phyloP scores from a whole-genome alignment of 2,329 filamentous ascomycete species.

The Phyllosticta capitalensis region DNA sequence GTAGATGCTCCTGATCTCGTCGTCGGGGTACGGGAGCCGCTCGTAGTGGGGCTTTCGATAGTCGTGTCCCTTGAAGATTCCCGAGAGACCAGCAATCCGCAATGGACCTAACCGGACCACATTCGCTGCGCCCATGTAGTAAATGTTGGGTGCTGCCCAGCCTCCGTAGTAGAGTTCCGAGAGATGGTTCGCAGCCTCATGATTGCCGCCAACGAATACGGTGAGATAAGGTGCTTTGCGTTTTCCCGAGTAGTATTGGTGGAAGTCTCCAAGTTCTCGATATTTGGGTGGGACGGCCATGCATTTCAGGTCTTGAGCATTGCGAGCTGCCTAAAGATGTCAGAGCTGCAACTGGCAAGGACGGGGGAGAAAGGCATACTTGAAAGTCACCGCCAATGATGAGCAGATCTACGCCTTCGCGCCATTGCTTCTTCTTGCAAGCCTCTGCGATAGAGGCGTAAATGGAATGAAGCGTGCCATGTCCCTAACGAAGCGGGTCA shows the following conservation, averaged over 20 bases:
- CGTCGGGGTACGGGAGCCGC: slow-evolving; percentile 69
- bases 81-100: slow-evolving; percentile 80
- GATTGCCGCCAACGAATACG: slow-evolving; percentile 87
- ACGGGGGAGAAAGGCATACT: slow-evolving; percentile 33
- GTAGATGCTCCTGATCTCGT: slow-evolving; percentile 75
- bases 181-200: slow-evolving; percentile 83
- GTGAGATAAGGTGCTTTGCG: slow-evolving; percentile 77
- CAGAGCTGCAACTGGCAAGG: slow-evolving; percentile 13
- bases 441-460: slow-evolving; percentile 68
- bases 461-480: slow-evolving; percentile 85
- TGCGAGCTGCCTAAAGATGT: slow-evolving; percentile 62
- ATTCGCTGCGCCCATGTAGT: slow-evolving; percentile 91
- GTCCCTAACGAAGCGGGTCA: slow-evolving; percentile 49
- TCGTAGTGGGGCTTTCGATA: slow-evolving; percentile 79
- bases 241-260: slow-evolving; percentile 79
- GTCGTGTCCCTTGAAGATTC: slow-evolving; percentile 90
- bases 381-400: slow-evolving; percentile 97
- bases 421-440: slow-evolving; percentile 63
- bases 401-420: slow-evolving; percentile 66
- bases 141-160: slow-evolving; percentile 95
- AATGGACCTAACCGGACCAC: slow-evolving; percentile 75
- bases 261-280: slow-evolving; percentile 81
- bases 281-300: slow-evolving; percentile 89
- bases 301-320: slow-evolving; percentile 74
- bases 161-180: slow-evolving; percentile 94